Evolutionary conservation across 2,329 filamentous ascomycete species (phyloP), one percentile per base, ranked within the genome.

Genomic region (Ceratocystis alfenasii): DNA sequence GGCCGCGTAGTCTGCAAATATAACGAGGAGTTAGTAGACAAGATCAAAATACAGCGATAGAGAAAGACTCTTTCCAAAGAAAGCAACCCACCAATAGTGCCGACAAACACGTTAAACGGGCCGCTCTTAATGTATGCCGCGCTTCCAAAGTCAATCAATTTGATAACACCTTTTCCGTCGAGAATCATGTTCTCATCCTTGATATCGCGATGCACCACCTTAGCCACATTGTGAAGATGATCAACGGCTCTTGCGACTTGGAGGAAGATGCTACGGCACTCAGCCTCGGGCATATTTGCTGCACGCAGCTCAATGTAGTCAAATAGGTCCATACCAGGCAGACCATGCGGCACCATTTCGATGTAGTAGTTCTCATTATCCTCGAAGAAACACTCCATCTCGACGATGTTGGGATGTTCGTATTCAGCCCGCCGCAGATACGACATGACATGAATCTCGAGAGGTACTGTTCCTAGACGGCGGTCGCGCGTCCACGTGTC

Each of bases 151-250:
- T 99, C 94, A 70, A 97, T 97, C 72, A 99, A 80, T 77, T 96
- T 97, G 76, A 99, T 95, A 70, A 88, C 87, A 30, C 93, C 92
- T 74, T 97, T 92, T 45, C 94, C 93, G 72, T 99, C 94, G 17
- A 99, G 80, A 65, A 99, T 89, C 36, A 99, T 90, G 71, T 99
- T 99, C 77, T 99, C 94, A 72, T 99, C 94, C 75, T 99, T 99
- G 81, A 99, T 97, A 73, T 99, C 94, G 45, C 94, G 87, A 75
- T 99, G 94, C 10, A 99, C 94, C 7, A 99, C 93, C 63, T 88
- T 81, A 0, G 93, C 93, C 74, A 89, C 93, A 65, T 85, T 91
- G 73, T 99, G 94, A 53, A 99, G 78, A 76, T 97, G 94, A 70
- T 95, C 87, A 60, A 99, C 82, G 5, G 94, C 94, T 72, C 87